Evolutionary conservation across 768 basidiomycete genomes (phyloP), one percentile per base, ranked within the genome.

Genomic region (Trichaptum fuscoviolaceum): DNA sequence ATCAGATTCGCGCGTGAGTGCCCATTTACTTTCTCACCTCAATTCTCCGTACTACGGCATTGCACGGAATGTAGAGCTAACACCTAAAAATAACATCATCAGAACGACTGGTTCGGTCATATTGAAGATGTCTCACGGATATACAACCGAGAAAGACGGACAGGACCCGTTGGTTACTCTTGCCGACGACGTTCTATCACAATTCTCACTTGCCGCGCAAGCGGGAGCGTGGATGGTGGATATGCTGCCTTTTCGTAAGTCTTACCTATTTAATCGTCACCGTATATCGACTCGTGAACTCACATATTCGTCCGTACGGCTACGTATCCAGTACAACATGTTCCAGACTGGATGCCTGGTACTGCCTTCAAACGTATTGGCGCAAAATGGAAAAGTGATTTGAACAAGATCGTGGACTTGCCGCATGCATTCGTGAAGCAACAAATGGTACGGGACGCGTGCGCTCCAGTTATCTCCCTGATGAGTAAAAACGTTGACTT

Each of bases 1-100:
- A 71, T 2, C 74, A 77, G 64, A 66, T 80, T 25, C 70, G 73
- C 9, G 72, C 75, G 78, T 79, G 64, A 68, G 70, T 77, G 77
- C 79, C 35, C 35, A 72, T 63, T 4, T 4, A 9, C 10, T 58
- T 26, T 63, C 24, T 23, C 15, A 20, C 18, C 36, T 36, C 58
- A 25, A 18, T 15, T n/a, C 26, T 26, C 30, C 30, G 30, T 8
- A n/a, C n/a, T n/a, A n/a, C n/a, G n/a, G n/a, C n/a, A n/a, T n/a
- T n/a, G n/a, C n/a, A n/a, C n/a, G n/a, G n/a, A n/a, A n/a, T n/a
- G n/a, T n/a, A n/a, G n/a, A n/a, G n/a, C n/a, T n/a, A 3, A 61
- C 3, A 15, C 2, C 59, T 34, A 23, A 61, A 5, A 15, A 15
- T 25, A 24, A 2, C 15, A 61, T 24, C 15, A 15, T 17, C 30